These are phyloP conservation scores for Trichoderma pleuroti DNA, from an alignment of 2,329 filamentous ascomycete genomes.

Conservation along the genomic window DNA sequence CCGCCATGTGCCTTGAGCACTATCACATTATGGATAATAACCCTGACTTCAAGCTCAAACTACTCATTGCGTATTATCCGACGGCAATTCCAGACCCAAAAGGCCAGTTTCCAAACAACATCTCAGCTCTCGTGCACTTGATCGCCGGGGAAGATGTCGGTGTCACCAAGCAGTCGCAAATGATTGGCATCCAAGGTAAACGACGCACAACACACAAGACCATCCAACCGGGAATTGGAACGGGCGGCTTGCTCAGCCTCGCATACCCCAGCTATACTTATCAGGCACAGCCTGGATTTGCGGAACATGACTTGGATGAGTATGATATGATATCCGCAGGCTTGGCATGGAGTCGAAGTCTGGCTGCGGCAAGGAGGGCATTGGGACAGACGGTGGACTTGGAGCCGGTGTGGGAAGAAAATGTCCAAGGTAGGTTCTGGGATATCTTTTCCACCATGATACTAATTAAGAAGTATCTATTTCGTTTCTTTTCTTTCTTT, in stretches of 20 bases:
- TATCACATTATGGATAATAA: slow-evolving; percentile 46
- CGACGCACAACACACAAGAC: slow-evolving; percentile 33
- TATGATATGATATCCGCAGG: slow-evolving; percentile 61
- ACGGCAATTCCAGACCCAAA: slow-evolving; percentile 42
- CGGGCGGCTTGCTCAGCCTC: slow-evolving; percentile 34
- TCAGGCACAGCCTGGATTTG: slow-evolving; percentile 60
- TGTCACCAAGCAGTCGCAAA: slow-evolving; percentile 41
- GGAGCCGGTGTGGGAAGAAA: slow-evolving; percentile 63
- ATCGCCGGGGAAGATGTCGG: slow-evolving; percentile 38
- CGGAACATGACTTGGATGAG: slow-evolving; percentile 65
- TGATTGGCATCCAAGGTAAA: slow-evolving; percentile 46
- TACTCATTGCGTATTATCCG: slow-evolving; percentile 46
- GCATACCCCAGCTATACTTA: slow-evolving; percentile 43
- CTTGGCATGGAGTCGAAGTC: slow-evolving; percentile 66
- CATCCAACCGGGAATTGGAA: slow-evolving; percentile 37
- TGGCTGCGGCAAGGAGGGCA: slow-evolving; percentile 56
- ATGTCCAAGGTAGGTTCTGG: slow-evolving; percentile 51
- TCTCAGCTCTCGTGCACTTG: slow-evolving; percentile 41
- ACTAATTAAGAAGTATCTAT: background rate
- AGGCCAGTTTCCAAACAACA: slow-evolving; percentile 38
- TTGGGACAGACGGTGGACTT: slow-evolving; percentile 63
- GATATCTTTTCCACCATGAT: background rate
- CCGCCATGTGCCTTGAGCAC: slow-evolving; percentile 41
- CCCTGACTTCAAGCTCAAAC: slow-evolving; percentile 40
- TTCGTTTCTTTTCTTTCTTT: background rate